Conservation (phyloP, 2,329 filamentous ascomycete genomes). For the Talaromyces sp. region DNA sequence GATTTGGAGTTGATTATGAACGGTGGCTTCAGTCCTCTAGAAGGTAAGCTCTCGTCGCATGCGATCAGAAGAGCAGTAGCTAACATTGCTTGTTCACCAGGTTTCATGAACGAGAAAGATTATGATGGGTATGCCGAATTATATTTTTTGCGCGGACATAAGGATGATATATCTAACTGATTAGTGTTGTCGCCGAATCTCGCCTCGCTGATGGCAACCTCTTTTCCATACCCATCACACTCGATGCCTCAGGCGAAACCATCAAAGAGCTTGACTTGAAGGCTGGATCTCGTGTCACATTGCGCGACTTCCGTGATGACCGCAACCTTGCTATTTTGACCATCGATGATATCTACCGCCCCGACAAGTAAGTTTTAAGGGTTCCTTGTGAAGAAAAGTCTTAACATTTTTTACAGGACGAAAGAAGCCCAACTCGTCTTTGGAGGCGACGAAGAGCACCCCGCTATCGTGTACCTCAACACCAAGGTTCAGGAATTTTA, state of each 20-base stretch:
- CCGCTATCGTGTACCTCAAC: slow-evolving; percentile 86
- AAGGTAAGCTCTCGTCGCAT: slow-evolving; percentile 62
- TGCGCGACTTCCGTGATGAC: slow-evolving; percentile 95
- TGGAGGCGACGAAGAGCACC: slow-evolving; percentile 85
- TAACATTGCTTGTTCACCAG: slow-evolving; percentile 43
- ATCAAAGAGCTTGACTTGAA: slow-evolving; percentile 75
- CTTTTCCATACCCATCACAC: slow-evolving; percentile 95
- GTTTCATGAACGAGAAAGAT: slow-evolving; percentile 96
- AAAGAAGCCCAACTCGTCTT: slow-evolving; percentile 94
- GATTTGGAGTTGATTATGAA: slow-evolving; percentile 97
- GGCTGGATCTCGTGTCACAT: slow-evolving; percentile 75
- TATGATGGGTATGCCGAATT: slow-evolving; percentile 72
- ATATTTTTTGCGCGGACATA: not conserved
- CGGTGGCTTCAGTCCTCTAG: slow-evolving; percentile 94
- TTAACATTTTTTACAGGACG: slow-evolving; percentile 51
- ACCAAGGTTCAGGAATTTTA: slow-evolving; percentile 81
- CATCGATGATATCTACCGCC: slow-evolving; percentile 90
- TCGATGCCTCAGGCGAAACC: slow-evolving; percentile 73
- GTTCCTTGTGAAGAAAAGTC: not conserved
- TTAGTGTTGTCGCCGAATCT: slow-evolving; percentile 80
- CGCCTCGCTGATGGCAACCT: slow-evolving; percentile 84
- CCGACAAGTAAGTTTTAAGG: slow-evolving; percentile 72
- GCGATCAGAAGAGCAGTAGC: slow-evolving; percentile 4
- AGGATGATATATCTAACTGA: not conserved
- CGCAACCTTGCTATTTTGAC: slow-evolving; percentile 93